Percentiles rank a stretch among this genome's conserved stretches.
phyloP scores from a whole-genome alignment of 1,139 yeast species.

The Blastobotrys malaysiensis region DNA sequence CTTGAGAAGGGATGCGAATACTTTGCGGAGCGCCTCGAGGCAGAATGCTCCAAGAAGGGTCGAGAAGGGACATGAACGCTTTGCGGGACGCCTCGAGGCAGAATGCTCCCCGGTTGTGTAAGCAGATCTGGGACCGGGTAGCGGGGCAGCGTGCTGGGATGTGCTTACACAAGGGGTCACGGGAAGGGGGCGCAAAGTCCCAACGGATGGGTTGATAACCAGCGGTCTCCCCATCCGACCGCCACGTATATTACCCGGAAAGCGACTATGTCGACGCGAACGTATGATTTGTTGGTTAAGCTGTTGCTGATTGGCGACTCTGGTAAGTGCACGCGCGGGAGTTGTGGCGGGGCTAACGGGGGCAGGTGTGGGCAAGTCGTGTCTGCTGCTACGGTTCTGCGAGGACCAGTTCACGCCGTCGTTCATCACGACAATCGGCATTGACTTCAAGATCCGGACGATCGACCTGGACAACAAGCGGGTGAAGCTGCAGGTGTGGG shows the following conservation, averaged over 20 bases:
- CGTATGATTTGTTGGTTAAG: slow-evolving; percentile 92
- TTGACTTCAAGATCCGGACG: slow-evolving; percentile 95
- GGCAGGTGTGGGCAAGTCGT: slow-evolving; percentile 84
- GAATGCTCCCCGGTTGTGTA: background rate
- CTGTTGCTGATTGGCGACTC: slow-evolving; percentile 93
- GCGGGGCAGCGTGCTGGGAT: background rate
- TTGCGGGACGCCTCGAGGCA: too few relatives aligned
- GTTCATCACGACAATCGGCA: slow-evolving; percentile 95
- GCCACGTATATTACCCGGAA: background rate
- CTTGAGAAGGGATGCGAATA: too few relatives aligned
- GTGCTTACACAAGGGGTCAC: background rate
- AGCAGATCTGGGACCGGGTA: background rate
- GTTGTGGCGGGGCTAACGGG: background rate
- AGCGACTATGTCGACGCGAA: slow-evolving; percentile 46
- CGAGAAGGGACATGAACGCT: too few relatives aligned
- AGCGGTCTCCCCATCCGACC: background rate
- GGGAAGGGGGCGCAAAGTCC: background rate
- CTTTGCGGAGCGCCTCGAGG: too few relatives aligned
- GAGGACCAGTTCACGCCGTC: slow-evolving; percentile 96
- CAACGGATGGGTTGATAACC: background rate
- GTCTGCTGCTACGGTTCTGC: slow-evolving; percentile 87
- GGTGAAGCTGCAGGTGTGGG: slow-evolving; percentile 96
- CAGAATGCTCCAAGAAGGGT: too few relatives aligned
- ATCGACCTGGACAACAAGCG: slow-evolving; percentile 89
- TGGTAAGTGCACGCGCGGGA: slow-evolving; percentile 35